Evolutionary conservation across 2,329 filamentous ascomycete species (phyloP).

Genomic region (Colletotrichum nymphaeae): DNA sequence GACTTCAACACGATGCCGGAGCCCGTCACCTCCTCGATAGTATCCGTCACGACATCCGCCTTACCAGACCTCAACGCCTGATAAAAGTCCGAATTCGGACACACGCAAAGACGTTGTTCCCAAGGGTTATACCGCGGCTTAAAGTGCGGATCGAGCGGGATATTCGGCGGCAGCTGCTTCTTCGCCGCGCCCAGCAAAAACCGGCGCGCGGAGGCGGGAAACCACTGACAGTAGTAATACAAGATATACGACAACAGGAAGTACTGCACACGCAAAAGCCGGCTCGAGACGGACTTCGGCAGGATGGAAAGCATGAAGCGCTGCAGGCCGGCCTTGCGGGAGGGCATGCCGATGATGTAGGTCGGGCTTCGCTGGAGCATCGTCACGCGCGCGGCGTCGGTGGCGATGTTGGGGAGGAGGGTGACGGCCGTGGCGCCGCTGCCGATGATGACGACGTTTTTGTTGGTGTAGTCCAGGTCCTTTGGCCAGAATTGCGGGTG

Average conservation of each 20-base stretch:
- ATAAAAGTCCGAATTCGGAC: constrained; percentile 59
- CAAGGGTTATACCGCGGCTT: constrained; percentile 67
- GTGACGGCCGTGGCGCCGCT: constrained; percentile 76
- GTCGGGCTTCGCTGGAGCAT: constrained; percentile 77
- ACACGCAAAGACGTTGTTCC: constrained; percentile 77
- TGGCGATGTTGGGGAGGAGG: constrained; percentile 69
- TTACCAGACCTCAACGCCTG: constrained; percentile 50
- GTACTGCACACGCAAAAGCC: constrained; percentile 60
- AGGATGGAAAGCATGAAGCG: constrained; percentile 52
- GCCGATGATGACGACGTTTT: constrained; percentile 75
- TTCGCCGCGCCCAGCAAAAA: constrained; percentile 52
- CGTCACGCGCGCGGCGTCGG: constrained; percentile 69
- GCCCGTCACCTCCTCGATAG: constrained; percentile 57
- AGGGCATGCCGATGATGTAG: constrained; percentile 66
- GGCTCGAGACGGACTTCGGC: constrained; percentile 54
- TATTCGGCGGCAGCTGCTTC: constrained; percentile 58
- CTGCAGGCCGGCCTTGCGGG: constrained; percentile 49
- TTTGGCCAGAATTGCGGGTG: constrained; percentile 83
- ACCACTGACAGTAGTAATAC: constrained; percentile 37
- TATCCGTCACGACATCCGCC: constrained; percentile 55
- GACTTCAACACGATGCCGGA: constrained; percentile 56
- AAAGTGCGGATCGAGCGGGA: constrained; percentile 65
- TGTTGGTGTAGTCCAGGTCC: constrained; percentile 71
- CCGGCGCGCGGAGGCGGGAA: background rate
- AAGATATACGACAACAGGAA: constrained; percentile 48